These are phyloP conservation scores for Apiospora kogelbergensis DNA, from an alignment of 2,329 filamentous ascomycete genomes.

Conservation along the genomic window DNA sequence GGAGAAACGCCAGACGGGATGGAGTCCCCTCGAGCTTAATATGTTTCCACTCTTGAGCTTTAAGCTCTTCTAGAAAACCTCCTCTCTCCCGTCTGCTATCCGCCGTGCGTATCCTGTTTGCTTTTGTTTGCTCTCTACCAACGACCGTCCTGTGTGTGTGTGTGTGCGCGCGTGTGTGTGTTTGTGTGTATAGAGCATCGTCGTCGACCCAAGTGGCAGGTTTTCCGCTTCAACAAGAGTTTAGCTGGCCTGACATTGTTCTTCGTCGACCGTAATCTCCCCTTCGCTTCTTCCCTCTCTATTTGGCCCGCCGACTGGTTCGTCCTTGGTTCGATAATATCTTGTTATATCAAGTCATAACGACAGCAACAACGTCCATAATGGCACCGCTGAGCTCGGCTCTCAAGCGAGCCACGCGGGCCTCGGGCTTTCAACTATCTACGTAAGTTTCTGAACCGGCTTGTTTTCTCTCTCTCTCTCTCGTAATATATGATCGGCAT, in stretches of 20 bases:
- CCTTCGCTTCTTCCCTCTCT: not conserved
- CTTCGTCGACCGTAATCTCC: not conserved
- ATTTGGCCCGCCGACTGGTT: not conserved
- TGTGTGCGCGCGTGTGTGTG: too few relatives aligned
- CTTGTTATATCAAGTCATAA: not conserved
- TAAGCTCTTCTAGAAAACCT: conserved; percentile 1
- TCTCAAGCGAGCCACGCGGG: not conserved
- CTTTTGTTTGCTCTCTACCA: not conserved
- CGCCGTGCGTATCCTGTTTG: not conserved
- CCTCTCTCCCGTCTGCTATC: not conserved
- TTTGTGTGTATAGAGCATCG: not conserved
- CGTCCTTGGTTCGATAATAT: not conserved
- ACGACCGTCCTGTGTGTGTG: not conserved
- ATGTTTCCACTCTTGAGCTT: not conserved
- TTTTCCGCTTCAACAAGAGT: conserved; percentile 2
- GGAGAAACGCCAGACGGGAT: not conserved
- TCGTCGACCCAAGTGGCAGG: conserved; percentile 3
- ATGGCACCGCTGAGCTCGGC: not conserved
- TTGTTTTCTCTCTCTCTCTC: not conserved
- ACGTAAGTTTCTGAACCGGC: not conserved
- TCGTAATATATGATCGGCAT: not conserved
- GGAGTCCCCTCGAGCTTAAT: not conserved
- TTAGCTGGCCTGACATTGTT: conserved; percentile 6
- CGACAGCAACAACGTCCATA: not conserved
- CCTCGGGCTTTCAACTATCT: not conserved